phyloP scores from a whole-genome alignment of 2,329 filamentous ascomycete species.

The Fusarium bulbicola region DNA sequence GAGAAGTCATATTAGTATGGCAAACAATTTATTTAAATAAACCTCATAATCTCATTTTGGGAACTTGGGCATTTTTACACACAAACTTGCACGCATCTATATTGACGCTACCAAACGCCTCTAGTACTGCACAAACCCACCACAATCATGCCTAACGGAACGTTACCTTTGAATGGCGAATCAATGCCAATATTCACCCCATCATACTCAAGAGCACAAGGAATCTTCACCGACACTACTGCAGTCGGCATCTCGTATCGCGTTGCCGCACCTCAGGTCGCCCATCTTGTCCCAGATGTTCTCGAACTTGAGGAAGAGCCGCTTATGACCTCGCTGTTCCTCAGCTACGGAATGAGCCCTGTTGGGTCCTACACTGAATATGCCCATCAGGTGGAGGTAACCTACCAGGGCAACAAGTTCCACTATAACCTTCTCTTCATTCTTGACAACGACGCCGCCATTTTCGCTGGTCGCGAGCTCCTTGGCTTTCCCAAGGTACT shows the following conservation, averaged over 20 bases:
- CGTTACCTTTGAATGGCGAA: not conserved
- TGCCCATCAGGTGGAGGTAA: not conserved
- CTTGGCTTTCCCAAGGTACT: not conserved
- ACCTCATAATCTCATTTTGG: rapidly evolving
- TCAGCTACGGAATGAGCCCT: not conserved
- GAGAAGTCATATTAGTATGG: rapidly evolving
- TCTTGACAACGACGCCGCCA: not conserved
- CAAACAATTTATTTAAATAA: rapidly evolving
- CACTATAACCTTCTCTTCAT: not conserved
- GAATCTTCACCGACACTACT: not conserved
- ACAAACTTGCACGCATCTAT: not conserved
- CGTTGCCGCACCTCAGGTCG: not conserved
- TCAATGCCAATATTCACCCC: not conserved
- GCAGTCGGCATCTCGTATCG: not conserved
- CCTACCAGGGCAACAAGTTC: not conserved
- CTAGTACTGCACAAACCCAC: not conserved
- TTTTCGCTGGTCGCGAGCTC: not conserved
- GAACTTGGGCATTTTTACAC: rapidly evolving
- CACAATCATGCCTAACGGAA: not conserved
- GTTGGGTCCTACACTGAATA: not conserved
- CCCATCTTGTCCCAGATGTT: not conserved
- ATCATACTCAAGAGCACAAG: not conserved
- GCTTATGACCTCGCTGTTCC: not conserved
- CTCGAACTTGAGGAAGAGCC: not conserved
- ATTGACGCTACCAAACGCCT: not conserved